These are phyloP conservation scores for Fibroporia radiculosa DNA, from an alignment of 768 basidiomycete genomes.

Conservation along the genomic window DNA sequence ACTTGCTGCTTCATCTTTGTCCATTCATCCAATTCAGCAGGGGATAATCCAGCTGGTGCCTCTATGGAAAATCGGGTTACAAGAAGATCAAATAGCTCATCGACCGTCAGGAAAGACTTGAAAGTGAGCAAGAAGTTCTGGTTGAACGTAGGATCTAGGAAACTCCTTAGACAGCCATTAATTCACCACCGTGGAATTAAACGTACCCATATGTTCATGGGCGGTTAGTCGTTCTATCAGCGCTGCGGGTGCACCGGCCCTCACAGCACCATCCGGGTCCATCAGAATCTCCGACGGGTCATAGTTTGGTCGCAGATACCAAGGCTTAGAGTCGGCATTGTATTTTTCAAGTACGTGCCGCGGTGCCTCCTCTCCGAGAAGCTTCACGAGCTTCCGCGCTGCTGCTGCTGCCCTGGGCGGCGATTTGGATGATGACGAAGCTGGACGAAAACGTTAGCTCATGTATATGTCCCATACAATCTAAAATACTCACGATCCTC, in stretches of 20 bases:
- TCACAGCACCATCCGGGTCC: constrained; percentile 75
- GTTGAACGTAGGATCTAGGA: constrained; percentile 66
- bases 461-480: not conserved
- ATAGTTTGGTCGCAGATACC: constrained; percentile 83
- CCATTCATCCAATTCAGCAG: constrained; percentile 71
- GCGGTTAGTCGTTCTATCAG: constrained; percentile 86
- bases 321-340: constrained; percentile 47
- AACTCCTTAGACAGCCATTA: no score
- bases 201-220: constrained; percentile 79
- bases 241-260: constrained; percentile 80
- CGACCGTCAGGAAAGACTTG: constrained; percentile 84
- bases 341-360: constrained; percentile 35
- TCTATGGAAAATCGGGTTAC: constrained; percentile 73
- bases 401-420: constrained; percentile 17
- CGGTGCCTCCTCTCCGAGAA: constrained; percentile 57
- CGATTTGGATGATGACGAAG: constrained; percentile 15
- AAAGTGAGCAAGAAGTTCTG: constrained; percentile 94
- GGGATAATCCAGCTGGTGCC: constrained; percentile 58
- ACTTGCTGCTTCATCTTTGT: constrained; percentile 77
- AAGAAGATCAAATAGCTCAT: constrained; percentile 77
- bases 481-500: constrained; percentile 15
- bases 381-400: constrained; percentile 55
- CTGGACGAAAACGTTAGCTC: not conserved
- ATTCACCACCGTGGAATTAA: no score
- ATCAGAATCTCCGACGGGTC: constrained; percentile 74